Evolutionary conservation across 352 stramenopile genomes (phyloP), one percentile per base, ranked within the genome.

Genomic region (Pilasporangium apinafurcum): DNA sequence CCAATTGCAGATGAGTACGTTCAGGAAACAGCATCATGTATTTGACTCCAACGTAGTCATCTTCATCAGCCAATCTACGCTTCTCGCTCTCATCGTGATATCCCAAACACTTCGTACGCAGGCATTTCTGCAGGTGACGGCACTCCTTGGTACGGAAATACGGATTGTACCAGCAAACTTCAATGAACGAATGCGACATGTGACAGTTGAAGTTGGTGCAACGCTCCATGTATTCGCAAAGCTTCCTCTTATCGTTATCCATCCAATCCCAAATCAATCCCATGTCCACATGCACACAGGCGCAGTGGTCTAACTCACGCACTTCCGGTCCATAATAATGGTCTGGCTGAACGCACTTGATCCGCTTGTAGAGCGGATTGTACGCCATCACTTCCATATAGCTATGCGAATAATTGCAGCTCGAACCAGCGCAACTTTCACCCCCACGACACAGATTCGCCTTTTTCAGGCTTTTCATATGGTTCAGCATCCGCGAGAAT

Each of bases 371-470:
- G 21, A 74, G 35, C 32, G 66, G 66, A 24, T 79, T 79, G 51
- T 68, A 79, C 35, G 53, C 37, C 66, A 79, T 79, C 14, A 79
- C 63, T 34, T 79, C 66, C 5, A 67, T 32, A 37, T 75, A 75
- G 34, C 59, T 60, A 39, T 79, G 66, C 45, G 66, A 72, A 3
- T 61, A 44, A 30, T 36, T 42, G 16, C 66, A 79, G 0, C 41
- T 33, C 18, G 43, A 36, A 35, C 68, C 58, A 24, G 65, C 46
- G 13, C 52, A 30, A n/a, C 25, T 44, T 32, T n/a, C 45, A 25
- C 39, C 44, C 3, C 59, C 41, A 22, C 48, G 53, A 44, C 66
- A 79, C 35, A 79, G 17, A 12, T 51, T 68, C n/a, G 66, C 66
- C 48, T 79, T 75, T 9, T 59, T 52, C 36, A 79, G 48, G 29